phyloP scores from a whole-genome alignment of 2,329 filamentous ascomycete genomes.

The Beauveria sp. region DNA sequence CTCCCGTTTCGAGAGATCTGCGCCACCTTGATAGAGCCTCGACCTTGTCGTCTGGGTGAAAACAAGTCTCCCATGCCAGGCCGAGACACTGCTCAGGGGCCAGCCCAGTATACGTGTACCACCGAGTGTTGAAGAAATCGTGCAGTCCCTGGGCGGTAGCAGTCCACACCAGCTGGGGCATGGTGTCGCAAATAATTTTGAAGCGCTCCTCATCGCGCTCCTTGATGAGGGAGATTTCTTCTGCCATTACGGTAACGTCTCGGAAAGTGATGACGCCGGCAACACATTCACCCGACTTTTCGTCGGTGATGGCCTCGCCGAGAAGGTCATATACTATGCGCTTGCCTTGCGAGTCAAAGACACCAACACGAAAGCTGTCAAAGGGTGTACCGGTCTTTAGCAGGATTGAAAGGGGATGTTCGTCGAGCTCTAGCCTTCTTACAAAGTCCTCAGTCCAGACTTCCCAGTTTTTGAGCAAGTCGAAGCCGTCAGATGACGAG shows the following conservation, averaged over 20 bases:
- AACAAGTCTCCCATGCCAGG: conserved; percentile 52
- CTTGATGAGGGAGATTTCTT: conserved; percentile 62
- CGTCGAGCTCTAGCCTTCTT: conserved; percentile 44
- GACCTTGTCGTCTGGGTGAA: conserved; percentile 63
- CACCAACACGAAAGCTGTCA: conserved; percentile 51
- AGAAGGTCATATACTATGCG: conserved; percentile 55
- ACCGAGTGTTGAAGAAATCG: conserved; percentile 71
- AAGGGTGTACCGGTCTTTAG: conserved; percentile 55
- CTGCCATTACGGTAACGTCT: conserved; percentile 63
- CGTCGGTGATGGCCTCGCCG: conserved; percentile 61
- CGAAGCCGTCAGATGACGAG: conserved; percentile 37
- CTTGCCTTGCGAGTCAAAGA: conserved; percentile 46
- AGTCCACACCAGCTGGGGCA: conserved; percentile 69
- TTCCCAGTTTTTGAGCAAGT: conserved; percentile 53
- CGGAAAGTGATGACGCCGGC: conserved; percentile 65
- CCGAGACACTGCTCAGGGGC: conserved; percentile 55
- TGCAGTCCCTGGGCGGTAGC: conserved; percentile 56
- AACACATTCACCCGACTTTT: conserved; percentile 61
- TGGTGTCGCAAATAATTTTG: conserved; percentile 66
- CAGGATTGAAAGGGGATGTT: conserved; percentile 61
- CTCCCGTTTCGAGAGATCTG: conserved; percentile 57
- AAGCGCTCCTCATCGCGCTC: conserved; percentile 67
- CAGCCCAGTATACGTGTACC: conserved; percentile 72
- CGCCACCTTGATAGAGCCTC: conserved; percentile 51
- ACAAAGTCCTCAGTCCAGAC: conserved; percentile 62